Evolutionary conservation across 2,329 filamentous ascomycete genomes (phyloP).

Genomic region (Coleophoma eucalyptorum): DNA sequence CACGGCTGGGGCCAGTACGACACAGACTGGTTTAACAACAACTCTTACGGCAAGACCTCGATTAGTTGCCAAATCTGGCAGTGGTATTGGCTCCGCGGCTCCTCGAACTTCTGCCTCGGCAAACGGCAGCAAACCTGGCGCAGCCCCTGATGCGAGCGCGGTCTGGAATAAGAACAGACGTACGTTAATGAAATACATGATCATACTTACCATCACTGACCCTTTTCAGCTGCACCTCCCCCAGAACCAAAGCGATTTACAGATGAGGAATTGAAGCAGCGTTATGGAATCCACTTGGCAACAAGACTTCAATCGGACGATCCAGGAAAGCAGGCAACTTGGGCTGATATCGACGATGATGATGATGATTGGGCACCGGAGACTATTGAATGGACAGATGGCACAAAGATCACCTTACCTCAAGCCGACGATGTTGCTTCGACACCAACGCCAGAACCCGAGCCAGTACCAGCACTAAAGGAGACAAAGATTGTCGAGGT

Average conservation of each 20-base stretch:
- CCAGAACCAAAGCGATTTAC: constrained; percentile 79
- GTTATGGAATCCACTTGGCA: constrained; percentile 82
- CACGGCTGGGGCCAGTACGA: constrained; percentile 36
- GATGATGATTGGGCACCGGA: constrained; percentile 86
- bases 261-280: constrained; percentile 79
- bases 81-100: constrained; percentile 50
- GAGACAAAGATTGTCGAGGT: constrained; percentile 17
- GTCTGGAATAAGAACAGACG: constrained; percentile 91
- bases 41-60: constrained; percentile 60
- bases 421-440: constrained; percentile 47
- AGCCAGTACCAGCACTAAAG: constrained; percentile 22
- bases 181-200: constrained; percentile 37
- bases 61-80: constrained; percentile 71
- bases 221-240: constrained; percentile 48
- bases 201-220: constrained; percentile 18
- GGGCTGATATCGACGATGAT: constrained; percentile 87
- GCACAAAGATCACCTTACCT: constrained; percentile 75
- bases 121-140: constrained; percentile 55
- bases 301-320: constrained; percentile 75
- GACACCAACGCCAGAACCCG: constrained; percentile 18
- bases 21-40: constrained; percentile 40
- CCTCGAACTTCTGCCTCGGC: constrained; percentile 34
- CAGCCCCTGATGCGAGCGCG: constrained; percentile 66
- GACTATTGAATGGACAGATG: constrained; percentile 83
- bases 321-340: constrained; percentile 71